Conservation (phyloP, 495 filamentous ascomycete genomes). For the Talaromyces proteolyticus region DNA sequence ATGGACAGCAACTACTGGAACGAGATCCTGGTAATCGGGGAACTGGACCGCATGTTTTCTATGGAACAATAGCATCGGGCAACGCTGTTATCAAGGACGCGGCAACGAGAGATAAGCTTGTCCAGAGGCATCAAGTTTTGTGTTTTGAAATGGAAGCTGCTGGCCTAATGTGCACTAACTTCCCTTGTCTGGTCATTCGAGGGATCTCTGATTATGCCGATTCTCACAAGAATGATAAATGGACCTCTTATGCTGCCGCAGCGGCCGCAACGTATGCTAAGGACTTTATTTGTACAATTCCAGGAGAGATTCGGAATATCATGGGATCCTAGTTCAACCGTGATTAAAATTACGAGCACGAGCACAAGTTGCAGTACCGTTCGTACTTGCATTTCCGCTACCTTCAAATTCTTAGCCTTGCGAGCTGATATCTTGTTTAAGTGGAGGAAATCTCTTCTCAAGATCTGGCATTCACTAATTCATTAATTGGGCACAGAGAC, state of each 20-base stretch:
- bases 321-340: too few relatives aligned
- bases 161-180: background rate
- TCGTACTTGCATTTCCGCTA: too few relatives aligned
- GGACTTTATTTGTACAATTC: conserved; percentile 5
- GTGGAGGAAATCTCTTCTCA: too few relatives aligned
- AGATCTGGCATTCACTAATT: too few relatives aligned
- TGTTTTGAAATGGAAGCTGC: conserved; percentile 2
- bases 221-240: conserved; percentile 16
- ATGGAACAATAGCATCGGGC: conserved; percentile 14
- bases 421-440: too few relatives aligned
- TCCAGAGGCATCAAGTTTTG: background rate
- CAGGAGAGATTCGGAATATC: too few relatives aligned
- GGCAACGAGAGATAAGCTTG: conserved; percentile 4
- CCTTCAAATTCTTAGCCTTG: too few relatives aligned
- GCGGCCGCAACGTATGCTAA: conserved; percentile 12
- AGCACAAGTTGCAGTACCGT: too few relatives aligned
- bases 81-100: conserved; percentile 11
- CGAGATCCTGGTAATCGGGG: background rate
- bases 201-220: conserved; percentile 20
- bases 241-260: conserved; percentile 16
- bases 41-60: background rate
- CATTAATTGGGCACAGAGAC: too few relatives aligned
- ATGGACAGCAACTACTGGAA: background rate
- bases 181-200: conserved; percentile 13
- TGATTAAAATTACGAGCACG: too few relatives aligned